These are phyloP conservation scores for Dactylella cylindrospora DNA, from an alignment of 2,329 filamentous ascomycete genomes.

Conservation along the genomic window DNA sequence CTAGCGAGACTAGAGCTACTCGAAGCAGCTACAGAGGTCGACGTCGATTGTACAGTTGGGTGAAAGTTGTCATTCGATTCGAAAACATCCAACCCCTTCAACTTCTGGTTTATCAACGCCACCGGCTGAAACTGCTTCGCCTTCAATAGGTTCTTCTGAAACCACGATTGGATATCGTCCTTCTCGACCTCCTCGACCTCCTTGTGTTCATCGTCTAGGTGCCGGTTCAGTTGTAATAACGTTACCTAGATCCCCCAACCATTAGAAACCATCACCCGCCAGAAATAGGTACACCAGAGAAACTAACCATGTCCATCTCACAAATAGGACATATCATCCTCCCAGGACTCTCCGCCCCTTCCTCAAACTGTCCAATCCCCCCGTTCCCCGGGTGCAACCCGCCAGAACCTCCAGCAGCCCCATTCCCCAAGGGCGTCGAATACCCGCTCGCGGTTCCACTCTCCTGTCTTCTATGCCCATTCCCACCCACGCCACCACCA, in stretches of 20 bases:
- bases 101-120: constrained; percentile 86
- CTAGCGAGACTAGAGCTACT: constrained; percentile 48
- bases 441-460: constrained; percentile 29
- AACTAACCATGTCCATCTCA: constrained; percentile 85
- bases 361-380: constrained; percentile 23
- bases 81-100: constrained; percentile 89
- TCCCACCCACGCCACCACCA: constrained; percentile 16
- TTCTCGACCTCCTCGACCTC: constrained; percentile 85
- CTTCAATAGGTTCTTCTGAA: constrained; percentile 89
- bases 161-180: constrained; percentile 95
- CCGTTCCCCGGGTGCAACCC: constrained; percentile 10
- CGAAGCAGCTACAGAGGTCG: constrained; percentile 52
- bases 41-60: constrained; percentile 51
- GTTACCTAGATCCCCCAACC: constrained; percentile 65
- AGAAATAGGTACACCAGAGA: too few species aligned
- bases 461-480: constrained; percentile 28
- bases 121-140: constrained; percentile 91
- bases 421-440: constrained; percentile 34
- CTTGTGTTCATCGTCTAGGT: constrained; percentile 85
- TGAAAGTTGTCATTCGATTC: constrained; percentile 71
- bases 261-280: neutral
- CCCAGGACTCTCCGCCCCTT: constrained; percentile 21
- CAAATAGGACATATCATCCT: constrained; percentile 94
- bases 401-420: constrained; percentile 19
- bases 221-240: constrained; percentile 83